Base-by-base conservation (phyloP, 495 filamentous ascomycete genomes). In the Xylaria castorea region DNA sequence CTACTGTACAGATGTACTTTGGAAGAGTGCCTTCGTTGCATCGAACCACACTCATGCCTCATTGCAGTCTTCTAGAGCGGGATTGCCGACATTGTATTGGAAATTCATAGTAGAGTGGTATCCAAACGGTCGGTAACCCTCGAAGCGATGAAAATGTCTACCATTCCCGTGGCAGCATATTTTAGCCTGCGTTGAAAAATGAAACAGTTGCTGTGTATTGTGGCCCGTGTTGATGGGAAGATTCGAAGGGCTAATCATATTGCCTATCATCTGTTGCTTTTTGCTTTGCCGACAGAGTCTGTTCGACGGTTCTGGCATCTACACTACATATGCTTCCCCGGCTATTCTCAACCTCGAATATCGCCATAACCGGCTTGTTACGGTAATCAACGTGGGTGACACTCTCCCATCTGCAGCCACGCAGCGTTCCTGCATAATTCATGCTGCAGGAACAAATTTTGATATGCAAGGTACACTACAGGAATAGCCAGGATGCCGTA, bases 381-480 rank as follows among this genome's bases (percentile, higher is more conserved):
- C 32, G 38, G 48, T 32, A 32, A 69, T 46, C n/a, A 64, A 53
- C 58, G 46, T 64, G 68, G 61, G 70, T 44, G 62, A 60, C 62
- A 30, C n/a, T 40, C 67, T n/a, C 27, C 30, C 57, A 61, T 18
- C 57, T 71, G 69, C 69, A 65, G 69, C 69, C 46, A 69, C 38
- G 73, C 74, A 71, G 76, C 71, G 78, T 80, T 80, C 78, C 78
- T 80, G 78, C 78, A 80, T 76, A 74, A 76, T 69, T 73, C 76
- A 71, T 74, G 69, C 69, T 80, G 78, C 78, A 78, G 78, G 78
- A 75, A 77, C 78, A 78, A 71, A 76, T 68, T 71, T 73, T 74
- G 71, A 66, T 70, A 80, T 80, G 78, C 78, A 80, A 80, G 78
- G 78, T 78, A 80, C 78, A 40, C n/a, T n/a, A n/a, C n/a, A 66